Conservation (phyloP, 1,284 basidiomycete genomes). For the Leccinum fuscescens region DNA sequence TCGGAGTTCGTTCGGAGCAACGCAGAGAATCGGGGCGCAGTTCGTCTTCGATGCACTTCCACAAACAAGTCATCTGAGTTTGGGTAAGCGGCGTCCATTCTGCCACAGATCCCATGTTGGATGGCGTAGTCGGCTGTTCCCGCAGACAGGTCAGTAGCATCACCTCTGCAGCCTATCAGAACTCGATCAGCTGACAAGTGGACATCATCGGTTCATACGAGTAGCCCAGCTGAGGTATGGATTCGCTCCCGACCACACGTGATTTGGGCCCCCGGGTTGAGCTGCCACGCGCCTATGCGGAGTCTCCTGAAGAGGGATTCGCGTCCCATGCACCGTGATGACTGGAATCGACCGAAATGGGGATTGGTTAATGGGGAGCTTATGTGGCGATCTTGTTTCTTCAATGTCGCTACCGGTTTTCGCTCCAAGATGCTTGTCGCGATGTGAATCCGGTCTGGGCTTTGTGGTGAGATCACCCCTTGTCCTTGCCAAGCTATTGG, state of each 20-base stretch:
- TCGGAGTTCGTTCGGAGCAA: conserved; percentile 1
- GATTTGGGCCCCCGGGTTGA: conserved; percentile 1
- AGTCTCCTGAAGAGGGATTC: conserved; percentile 1
- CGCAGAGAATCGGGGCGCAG: conserved; percentile 59
- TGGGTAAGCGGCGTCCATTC: conserved; percentile 44
- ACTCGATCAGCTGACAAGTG: conserved; percentile 37
- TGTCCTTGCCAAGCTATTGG: neutral
- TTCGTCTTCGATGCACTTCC: conserved; percentile 54
- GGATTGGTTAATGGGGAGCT: conserved; percentile 9
- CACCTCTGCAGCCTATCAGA: conserved; percentile 35
- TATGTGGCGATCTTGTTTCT: conserved; percentile 36
- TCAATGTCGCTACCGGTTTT: conserved; percentile 42
- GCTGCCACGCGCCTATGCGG: neutral
- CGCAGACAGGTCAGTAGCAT: conserved; percentile 52
- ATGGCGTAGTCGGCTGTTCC: conserved; percentile 5
- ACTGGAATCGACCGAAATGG: neutral
- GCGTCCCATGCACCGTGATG: conserved; percentile 1
- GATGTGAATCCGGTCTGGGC: conserved; percentile 13
- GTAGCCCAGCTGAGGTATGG: conserved; percentile 16
- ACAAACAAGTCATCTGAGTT: conserved; percentile 43
- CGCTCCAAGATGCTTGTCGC: conserved; percentile 37
- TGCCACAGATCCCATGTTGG: neutral
- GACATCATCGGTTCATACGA: conserved; percentile 39
- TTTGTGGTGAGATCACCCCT: conserved; percentile 19
- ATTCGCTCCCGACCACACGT: conserved; percentile 1